Percentiles rank a stretch among this genome's conserved stretches.
These are phyloP conservation scores for Ilyonectria robusta DNA, from an alignment of 2,329 filamentous ascomycete species.

Conservation along the genomic window DNA sequence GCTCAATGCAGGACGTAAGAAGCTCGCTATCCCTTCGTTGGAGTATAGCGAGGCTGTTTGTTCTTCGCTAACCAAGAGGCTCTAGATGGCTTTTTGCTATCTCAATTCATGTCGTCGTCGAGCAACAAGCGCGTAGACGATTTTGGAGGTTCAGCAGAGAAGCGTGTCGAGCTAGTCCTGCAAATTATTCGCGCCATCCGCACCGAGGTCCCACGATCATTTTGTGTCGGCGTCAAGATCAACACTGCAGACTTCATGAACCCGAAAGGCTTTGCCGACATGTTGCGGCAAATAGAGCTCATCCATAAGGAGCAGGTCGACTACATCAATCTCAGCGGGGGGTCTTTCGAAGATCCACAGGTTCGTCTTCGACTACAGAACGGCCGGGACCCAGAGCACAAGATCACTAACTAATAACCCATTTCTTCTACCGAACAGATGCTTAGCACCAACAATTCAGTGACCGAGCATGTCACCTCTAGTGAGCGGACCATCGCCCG, in stretches of 20 bases:
- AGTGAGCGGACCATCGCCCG: neutral
- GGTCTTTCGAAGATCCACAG: neutral
- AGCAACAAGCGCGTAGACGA: constrained; percentile 14
- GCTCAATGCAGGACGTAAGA: constrained; percentile 11
- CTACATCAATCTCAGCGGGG: neutral
- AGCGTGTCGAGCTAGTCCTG: constrained; percentile 7
- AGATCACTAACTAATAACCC: neutral
- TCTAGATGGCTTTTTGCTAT: constrained; percentile 9
- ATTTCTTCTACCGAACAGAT: neutral
- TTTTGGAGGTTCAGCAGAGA: constrained; percentile 7
- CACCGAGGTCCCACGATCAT: neutral
- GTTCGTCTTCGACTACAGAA: neutral
- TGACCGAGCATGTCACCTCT: neutral
- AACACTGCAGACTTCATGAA: constrained; percentile 6
- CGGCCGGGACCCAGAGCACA: too few species aligned
- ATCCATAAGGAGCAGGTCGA: neutral
- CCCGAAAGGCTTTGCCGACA: neutral
- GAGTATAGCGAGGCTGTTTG: too few species aligned
- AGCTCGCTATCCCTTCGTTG: too few species aligned
- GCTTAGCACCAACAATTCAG: neutral
- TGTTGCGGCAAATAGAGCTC: neutral
- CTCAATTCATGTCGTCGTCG: constrained; percentile 12
- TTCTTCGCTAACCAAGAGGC: neutral
- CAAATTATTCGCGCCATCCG: constrained; percentile 12
- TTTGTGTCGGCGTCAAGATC: constrained; percentile 17